Evolutionary conservation across 1,139 yeast species (phyloP).

Genomic region (Debaryomyces psychrophilus): DNA sequence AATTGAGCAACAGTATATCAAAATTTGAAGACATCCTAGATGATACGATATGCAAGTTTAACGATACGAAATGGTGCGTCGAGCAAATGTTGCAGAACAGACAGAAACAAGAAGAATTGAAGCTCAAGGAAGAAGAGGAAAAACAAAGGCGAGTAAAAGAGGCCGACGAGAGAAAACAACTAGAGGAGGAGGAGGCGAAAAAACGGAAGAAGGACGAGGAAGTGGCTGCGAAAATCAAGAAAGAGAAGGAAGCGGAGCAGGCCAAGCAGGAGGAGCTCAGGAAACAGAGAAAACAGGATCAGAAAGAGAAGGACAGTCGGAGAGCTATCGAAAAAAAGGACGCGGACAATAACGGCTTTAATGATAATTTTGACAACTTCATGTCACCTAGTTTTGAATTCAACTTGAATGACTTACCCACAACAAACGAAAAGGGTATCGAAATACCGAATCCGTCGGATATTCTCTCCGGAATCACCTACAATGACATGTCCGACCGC

Average conservation of each 20-base stretch:
- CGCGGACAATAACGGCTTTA: conserved; percentile 12
- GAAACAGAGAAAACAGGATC: conserved; percentile 24
- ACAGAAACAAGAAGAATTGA: conserved; percentile 47
- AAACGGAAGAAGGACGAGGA: conserved; percentile 18
- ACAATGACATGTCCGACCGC: conserved; percentile 18
- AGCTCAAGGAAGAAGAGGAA: conserved; percentile 41
- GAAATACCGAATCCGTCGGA: conserved; percentile 45
- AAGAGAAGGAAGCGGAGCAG: conserved; percentile 21
- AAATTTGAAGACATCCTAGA: conserved; percentile 49
- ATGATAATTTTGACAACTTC: conserved; percentile 12
- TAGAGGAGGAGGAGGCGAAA: conserved; percentile 18
- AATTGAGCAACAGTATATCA: conserved; percentile 38
- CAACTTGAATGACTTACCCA: conserved; percentile 14
- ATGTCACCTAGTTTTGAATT: conserved; percentile 16
- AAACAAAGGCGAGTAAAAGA: conserved; percentile 25
- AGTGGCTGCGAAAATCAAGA: conserved; percentile 17
- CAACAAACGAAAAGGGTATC: conserved; percentile 15
- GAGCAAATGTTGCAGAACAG: conserved; percentile 48
- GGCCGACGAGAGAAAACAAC: conserved; percentile 26
- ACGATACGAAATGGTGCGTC: conserved; percentile 51
- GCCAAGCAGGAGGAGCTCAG: conserved; percentile 12
- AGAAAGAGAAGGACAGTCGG: conserved; percentile 18
- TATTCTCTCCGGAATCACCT: conserved; percentile 40
- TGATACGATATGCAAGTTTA: conserved; percentile 47
- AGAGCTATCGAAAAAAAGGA: conserved; percentile 15